Percentiles rank a stretch among this genome's conserved stretches.
These are phyloP conservation scores for Pseudonitzschia delicatissima DNA, from an alignment of 108 stramenopile genomes.

Conservation along the genomic window DNA sequence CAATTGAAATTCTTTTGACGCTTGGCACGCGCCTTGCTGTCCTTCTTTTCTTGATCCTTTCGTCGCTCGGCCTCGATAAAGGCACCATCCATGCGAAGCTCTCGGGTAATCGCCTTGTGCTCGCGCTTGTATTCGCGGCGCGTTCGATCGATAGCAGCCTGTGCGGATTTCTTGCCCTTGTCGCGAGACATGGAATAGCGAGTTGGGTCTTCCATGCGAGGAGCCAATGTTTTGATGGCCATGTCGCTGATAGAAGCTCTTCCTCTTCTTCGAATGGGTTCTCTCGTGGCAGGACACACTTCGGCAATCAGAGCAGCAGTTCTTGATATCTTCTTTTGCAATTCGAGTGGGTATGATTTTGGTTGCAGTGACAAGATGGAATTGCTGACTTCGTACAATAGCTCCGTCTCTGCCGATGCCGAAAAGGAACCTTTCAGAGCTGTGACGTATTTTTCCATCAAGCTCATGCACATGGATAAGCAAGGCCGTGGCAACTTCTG, in stretches of 20 bases:
- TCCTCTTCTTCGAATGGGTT: conserved; percentile 58
- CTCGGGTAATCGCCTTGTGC: conserved; percentile 91
- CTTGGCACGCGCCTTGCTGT: conserved; percentile 62
- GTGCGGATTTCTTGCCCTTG: conserved; percentile 78
- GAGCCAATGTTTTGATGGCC: conserved; percentile 77
- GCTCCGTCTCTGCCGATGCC: conserved; percentile 51
- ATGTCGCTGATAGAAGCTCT: conserved; percentile 34
- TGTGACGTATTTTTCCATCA: conserved; percentile 35
- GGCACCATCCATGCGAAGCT: conserved; percentile 82
- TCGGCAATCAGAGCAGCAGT: conserved; percentile 39
- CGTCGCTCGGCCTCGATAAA: conserved; percentile 83
- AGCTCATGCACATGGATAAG: conserved; percentile 46
- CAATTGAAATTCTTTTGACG: conserved; percentile 88
- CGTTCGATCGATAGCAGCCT: conserved; percentile 83
- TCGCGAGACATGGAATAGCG: conserved; percentile 90
- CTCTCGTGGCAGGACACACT: conserved; percentile 29
- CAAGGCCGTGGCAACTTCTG: conserved; percentile 31
- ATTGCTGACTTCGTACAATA: conserved; percentile 51
- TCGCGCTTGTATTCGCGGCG: conserved; percentile 94
- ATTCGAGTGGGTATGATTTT: conserved; percentile 40
- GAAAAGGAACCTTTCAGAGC: conserved; percentile 37
- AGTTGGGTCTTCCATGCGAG: conserved; percentile 85
- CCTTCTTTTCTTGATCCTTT: conserved; percentile 55
- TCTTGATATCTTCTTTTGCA: conserved; percentile 40
- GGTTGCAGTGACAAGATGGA: conserved; percentile 54